Percentiles rank a stretch among this genome's conserved stretches.
Conservation (phyloP, 2,329 filamentous ascomycete species). For the Trichophaea hybrida region DNA sequence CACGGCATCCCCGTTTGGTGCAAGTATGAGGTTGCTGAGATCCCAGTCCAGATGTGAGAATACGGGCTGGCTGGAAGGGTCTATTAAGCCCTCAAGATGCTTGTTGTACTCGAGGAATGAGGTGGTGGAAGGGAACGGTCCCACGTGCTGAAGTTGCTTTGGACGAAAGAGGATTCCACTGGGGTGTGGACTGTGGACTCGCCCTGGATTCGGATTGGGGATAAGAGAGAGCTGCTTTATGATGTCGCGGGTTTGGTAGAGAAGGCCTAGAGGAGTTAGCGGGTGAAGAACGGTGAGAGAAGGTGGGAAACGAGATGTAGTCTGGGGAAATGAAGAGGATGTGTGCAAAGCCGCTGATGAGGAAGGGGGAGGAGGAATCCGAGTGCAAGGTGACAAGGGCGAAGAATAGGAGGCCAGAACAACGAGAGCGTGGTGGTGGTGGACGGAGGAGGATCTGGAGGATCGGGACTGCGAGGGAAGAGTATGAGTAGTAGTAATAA, state of each 20-base stretch:
- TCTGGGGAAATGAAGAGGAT: not conserved
- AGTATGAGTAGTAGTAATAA: too few species aligned
- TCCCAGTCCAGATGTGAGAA: slow-evolving; percentile 7
- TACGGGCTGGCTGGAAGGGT: not conserved
- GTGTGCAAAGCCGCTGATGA: not conserved
- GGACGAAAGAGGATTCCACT: not conserved
- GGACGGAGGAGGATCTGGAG: not conserved
- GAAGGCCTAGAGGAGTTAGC: not conserved
- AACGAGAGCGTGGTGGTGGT: not conserved
- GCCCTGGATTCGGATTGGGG: slow-evolving; percentile 1
- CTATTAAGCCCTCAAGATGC: not conserved
- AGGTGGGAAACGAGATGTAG: not conserved
- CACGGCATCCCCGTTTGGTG: slow-evolving; percentile 1
- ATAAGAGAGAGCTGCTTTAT: slow-evolving; percentile 2
- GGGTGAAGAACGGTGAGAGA: not conserved
- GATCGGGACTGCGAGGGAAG: too few species aligned
- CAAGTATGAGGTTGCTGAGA: slow-evolving; percentile 5
- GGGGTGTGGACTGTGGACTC: not conserved
- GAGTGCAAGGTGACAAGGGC: not conserved
- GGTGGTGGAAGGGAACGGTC: not conserved
- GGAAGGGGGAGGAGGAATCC: not conserved
- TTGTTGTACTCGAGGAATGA: not conserved
- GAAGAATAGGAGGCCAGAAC: not conserved
- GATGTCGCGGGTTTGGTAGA: not conserved
- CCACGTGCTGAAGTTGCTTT: not conserved